These are phyloP conservation scores for Pythium dissimile DNA, from an alignment of 352 stramenopile genomes.

Conservation along the genomic window DNA sequence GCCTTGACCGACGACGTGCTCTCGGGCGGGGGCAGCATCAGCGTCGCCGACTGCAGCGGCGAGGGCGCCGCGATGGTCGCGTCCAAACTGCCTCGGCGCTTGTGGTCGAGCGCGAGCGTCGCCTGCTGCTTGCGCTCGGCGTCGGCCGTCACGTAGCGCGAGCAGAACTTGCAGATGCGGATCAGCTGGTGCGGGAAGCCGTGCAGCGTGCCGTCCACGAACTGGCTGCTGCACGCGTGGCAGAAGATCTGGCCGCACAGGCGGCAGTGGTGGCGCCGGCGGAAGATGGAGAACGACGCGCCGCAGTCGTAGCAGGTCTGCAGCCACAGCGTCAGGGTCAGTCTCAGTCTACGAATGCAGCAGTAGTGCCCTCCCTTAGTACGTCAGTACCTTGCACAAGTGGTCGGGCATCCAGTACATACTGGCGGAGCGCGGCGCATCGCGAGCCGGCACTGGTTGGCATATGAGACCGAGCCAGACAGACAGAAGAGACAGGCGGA, in stretches of 20 bases:
- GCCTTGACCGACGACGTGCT: background rate
- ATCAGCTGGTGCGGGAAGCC: conserved; percentile 46
- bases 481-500: too few species aligned
- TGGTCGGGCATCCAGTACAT: conserved; percentile 88
- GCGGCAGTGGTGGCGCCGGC: conserved; percentile 82
- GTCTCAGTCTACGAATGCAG: background rate
- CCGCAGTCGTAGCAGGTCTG: conserved; percentile 86
- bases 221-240: conserved; percentile 77
- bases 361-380: too few species aligned
- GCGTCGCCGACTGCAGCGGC: background rate
- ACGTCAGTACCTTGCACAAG: conserved; percentile 60
- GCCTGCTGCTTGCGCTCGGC: conserved; percentile 21
- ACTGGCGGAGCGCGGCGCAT: conserved; percentile 6
- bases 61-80: conserved; percentile 5
- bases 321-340: too few species aligned
- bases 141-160: conserved; percentile 37
- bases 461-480: too few species aligned
- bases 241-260: conserved; percentile 86
- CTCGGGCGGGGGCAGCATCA: background rate
- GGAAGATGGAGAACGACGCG: conserved; percentile 76
- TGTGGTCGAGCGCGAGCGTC: too few species aligned
- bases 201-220: conserved; percentile 58
- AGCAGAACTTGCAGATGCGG: conserved; percentile 80
- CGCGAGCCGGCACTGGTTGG: background rate
- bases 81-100: conserved; percentile 19